A percentile compares a stretch with the other conserved stretches of the same genome.
Evolutionary conservation across 345 rosid genomes (phyloP).

Genomic region (Murraya koenigii): DNA sequence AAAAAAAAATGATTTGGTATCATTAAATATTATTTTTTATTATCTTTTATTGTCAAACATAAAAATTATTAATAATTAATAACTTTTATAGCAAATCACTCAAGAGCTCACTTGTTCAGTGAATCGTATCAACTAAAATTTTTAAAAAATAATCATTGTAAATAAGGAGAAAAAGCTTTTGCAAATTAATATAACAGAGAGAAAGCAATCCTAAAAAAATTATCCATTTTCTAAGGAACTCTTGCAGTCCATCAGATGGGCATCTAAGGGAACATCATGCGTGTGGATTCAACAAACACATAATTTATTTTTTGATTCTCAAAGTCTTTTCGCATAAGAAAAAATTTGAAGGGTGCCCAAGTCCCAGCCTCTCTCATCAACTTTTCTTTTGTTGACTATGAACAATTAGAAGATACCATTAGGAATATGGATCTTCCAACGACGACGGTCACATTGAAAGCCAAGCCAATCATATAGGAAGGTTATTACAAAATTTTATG

Average conservation of each 20-base stretch:
- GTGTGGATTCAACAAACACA: slow-evolving; percentile 19
- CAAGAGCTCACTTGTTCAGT: no score
- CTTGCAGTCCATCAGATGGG: slow-evolving; percentile 1
- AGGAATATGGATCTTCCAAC: background rate
- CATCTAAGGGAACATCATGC: background rate
- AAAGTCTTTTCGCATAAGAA: background rate
- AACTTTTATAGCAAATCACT: no score
- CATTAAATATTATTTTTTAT: no score
- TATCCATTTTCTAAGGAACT: slow-evolving; percentile 8
- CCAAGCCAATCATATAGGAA: background rate
- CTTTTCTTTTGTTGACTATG: background rate
- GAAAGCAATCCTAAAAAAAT: background rate
- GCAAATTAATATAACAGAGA: background rate
- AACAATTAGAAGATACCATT: background rate
- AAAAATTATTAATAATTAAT: no score
- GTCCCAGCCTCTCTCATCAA: background rate
- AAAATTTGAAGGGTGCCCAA: background rate
- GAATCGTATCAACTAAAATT: no score
- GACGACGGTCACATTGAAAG: background rate
- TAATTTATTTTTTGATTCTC: background rate
- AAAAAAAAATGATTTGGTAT: no score
- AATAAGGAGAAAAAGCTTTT: background rate
- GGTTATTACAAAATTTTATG: background rate
- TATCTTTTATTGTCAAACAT: background rate
- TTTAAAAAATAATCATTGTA: no score